A percentile compares a stretch with the other conserved stretches of the same genome.
phyloP scores from a whole-genome alignment of 805 yeast genomes.

The Vanderwaltozyma yarrowii region DNA sequence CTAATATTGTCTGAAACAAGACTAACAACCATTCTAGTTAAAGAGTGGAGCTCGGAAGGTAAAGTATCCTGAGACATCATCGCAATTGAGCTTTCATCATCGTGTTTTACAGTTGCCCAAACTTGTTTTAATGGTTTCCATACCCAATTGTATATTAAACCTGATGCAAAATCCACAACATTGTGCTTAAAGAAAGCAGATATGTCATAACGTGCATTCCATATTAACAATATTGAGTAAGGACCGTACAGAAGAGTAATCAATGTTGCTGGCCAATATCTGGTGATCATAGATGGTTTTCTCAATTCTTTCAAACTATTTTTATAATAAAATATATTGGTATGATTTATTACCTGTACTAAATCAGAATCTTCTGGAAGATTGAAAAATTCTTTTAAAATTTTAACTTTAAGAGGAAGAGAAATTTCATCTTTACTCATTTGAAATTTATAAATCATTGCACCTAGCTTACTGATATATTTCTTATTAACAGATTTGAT shows the following conservation, averaged over 20 bases:
- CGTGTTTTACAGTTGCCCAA: conserved; percentile 74
- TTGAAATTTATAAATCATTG: conserved; percentile 11
- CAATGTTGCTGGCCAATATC: conserved; percentile 59
- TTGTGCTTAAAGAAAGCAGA: conserved; percentile 47
- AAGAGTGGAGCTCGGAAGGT: conserved; percentile 63
- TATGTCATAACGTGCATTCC: conserved; percentile 46
- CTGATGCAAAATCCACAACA: conserved; percentile 49
- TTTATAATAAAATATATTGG: conserved; percentile 4
- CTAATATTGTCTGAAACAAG: conserved; percentile 17
- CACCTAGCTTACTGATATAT: conserved; percentile 14
- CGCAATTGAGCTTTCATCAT: conserved; percentile 61
- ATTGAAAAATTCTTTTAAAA: background rate
- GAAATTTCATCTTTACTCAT: background rate
- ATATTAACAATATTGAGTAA: conserved; percentile 30
- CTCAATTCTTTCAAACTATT: conserved; percentile 1
- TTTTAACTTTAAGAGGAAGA: background rate
- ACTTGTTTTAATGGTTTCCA: conserved; percentile 64
- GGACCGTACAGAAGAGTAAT: conserved; percentile 44
- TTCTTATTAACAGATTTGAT: conserved; percentile 4
- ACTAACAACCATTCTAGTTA: conserved; percentile 81
- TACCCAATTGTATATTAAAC: conserved; percentile 78
- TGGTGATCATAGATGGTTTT: conserved; percentile 34
- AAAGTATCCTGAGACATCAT: conserved; percentile 72
- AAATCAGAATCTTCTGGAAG: conserved; percentile 3
- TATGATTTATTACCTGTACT: conserved; percentile 3